Conservation (phyloP, 441 rosid species). For the Gossypium schwendimanii region DNA sequence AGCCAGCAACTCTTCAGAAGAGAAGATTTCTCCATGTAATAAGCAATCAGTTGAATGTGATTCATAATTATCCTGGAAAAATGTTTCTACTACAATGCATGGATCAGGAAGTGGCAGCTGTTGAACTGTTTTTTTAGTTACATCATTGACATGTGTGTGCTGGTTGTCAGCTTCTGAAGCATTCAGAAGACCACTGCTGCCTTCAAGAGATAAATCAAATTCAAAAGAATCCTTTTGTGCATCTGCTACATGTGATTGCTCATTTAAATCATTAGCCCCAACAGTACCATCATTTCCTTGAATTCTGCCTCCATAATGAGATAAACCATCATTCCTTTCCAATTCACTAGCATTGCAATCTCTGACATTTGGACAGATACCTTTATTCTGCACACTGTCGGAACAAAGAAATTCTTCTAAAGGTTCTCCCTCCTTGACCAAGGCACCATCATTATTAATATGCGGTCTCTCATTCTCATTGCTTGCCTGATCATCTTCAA, state of each 20-base stretch:
- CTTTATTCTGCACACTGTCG: constrained; percentile 6
- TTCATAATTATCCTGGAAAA: constrained; percentile 9
- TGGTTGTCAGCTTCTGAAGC: constrained; percentile 13
- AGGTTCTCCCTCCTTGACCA: constrained; percentile 11
- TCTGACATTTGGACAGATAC: constrained; percentile 6
- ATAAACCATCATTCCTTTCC: constrained; percentile 15
- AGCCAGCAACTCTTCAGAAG: constrained; percentile 8
- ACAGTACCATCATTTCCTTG: constrained; percentile 12
- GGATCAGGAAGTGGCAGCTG: constrained; percentile 12
- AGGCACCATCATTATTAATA: constrained; percentile 2
- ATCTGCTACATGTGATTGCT: constrained; percentile 16
- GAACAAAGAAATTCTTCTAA: constrained; percentile 18
- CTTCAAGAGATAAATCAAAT: constrained; percentile 13
- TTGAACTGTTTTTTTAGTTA: constrained; percentile 13
- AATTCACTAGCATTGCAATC: constrained; percentile 9
- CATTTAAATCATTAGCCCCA: constrained; percentile 9
- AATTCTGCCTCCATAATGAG: constrained; percentile 2
- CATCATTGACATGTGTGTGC: constrained; percentile 11
- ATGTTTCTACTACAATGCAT: constrained; percentile 3
- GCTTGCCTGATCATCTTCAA: constrained; percentile 9
- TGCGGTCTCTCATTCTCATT: constrained; percentile 8
- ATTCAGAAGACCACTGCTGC: constrained; percentile 3
- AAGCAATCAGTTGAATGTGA: constrained; percentile 1
- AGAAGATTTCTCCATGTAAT: constrained; percentile 12
- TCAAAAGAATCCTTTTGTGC: constrained; percentile 9